Evolutionary conservation across 139 green algal species (phyloP).

Genomic region (Volvox africanus): DNA sequence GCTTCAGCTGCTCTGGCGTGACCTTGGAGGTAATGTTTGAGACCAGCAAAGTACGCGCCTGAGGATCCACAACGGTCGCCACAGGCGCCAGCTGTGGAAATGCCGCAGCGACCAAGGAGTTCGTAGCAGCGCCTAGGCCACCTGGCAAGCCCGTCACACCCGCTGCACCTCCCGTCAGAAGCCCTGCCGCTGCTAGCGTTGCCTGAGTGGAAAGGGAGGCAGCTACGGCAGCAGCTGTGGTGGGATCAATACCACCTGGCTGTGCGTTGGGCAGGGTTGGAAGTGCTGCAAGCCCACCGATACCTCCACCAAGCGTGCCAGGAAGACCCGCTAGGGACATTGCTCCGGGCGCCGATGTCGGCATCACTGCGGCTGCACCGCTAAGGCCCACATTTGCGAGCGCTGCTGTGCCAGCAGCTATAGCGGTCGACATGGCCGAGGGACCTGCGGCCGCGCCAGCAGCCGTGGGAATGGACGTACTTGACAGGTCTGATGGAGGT

Average conservation of each 20-base stretch:
- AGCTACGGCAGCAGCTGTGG: slow-evolving; percentile 36
- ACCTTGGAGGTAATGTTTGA: slow-evolving; percentile 50
- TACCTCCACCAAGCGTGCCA: background rate
- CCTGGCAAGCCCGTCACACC: background rate
- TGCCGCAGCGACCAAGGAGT: slow-evolving; percentile 25
- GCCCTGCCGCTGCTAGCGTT: slow-evolving; percentile 13
- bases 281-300: background rate
- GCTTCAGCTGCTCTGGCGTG: slow-evolving; percentile 43
- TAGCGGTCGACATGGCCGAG: background rate
- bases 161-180: background rate
- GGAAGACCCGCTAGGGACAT: background rate
- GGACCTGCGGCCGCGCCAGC: background rate
- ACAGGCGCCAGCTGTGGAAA: slow-evolving; percentile 13
- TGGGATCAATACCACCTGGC: slow-evolving; percentile 38
- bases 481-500: slow-evolving; percentile 57
- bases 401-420: slow-evolving; percentile 7
- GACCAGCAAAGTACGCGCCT: slow-evolving; percentile 44
- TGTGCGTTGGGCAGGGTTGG: slow-evolving; percentile 28
- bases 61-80: slow-evolving; percentile 28
- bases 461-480: background rate
- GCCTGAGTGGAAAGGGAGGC: slow-evolving; percentile 40
- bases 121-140: background rate
- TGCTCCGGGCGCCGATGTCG: background rate
- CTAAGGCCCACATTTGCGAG: background rate
- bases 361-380: background rate